A percentile compares a stretch with the other conserved stretches of the same genome.
Conservation (phyloP, 1,284 basidiomycete species). For the Leccinum fallax region DNA sequence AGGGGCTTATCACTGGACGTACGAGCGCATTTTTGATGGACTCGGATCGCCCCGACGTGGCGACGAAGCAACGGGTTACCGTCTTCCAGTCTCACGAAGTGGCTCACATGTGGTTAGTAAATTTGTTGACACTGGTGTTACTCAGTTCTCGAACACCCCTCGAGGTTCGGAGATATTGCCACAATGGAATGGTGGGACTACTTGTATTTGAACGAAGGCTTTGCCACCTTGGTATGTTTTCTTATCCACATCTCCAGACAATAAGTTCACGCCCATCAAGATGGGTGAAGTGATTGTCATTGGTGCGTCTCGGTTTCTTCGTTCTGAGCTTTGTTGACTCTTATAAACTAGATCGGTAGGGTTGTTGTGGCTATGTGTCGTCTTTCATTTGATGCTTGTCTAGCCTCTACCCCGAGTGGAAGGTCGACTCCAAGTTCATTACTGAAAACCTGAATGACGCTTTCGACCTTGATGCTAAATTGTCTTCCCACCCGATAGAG, state of each 20-base stretch:
- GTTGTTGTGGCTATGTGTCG: slow-evolving; percentile 5
- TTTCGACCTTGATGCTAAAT: slow-evolving; percentile 83
- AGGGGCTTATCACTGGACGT: slow-evolving; percentile 90
- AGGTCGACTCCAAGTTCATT: slow-evolving; percentile 71
- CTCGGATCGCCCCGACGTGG: slow-evolving; percentile 72
- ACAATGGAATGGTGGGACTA: slow-evolving; percentile 97
- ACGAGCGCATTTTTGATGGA: slow-evolving; percentile 86
- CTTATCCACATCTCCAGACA: not conserved
- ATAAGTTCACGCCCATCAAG: slow-evolving; percentile 38
- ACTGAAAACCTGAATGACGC: slow-evolving; percentile 64
- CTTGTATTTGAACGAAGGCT: slow-evolving; percentile 88
- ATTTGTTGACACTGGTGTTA: not conserved
- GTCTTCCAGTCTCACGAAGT: slow-evolving; percentile 84
- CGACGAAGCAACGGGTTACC: slow-evolving; percentile 81
- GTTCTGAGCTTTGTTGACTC: slow-evolving; percentile 6
- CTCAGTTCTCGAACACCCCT: slow-evolving; percentile 5
- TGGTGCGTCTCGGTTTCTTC: slow-evolving; percentile 45
- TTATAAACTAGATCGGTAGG: slow-evolving; percentile 48
- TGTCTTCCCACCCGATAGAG: slow-evolving; percentile 95
- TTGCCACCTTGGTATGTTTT: slow-evolving; percentile 73
- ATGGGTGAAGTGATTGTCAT: slow-evolving; percentile 93
- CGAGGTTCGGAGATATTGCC: slow-evolving; percentile 86
- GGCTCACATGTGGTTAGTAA: slow-evolving; percentile 74
- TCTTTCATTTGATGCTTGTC: slow-evolving; percentile 7
- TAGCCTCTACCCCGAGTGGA: slow-evolving; percentile 81